These are phyloP conservation scores for Zanthoxylum bungeanum DNA, from an alignment of 345 rosid species.

Conservation along the genomic window DNA sequence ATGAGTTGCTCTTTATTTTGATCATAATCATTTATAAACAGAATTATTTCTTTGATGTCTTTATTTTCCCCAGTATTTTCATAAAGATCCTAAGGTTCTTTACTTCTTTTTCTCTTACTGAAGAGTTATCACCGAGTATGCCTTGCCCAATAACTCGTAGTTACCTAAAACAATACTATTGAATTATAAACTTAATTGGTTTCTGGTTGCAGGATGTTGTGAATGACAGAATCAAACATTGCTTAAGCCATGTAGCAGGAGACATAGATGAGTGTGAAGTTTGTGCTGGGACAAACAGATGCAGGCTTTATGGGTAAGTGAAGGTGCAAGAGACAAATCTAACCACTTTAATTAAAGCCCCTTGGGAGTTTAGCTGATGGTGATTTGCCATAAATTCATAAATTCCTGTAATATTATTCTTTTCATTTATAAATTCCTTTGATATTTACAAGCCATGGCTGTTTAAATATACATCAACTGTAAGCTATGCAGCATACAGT, in stretches of 20 bases:
- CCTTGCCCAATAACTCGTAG: background rate
- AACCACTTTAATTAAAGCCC: background rate
- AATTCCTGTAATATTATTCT: too few relatives aligned
- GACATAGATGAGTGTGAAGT: constrained; percentile 68
- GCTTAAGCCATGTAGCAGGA: constrained; percentile 73
- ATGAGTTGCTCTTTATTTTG: background rate
- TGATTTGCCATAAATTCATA: background rate
- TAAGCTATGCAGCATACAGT: background rate
- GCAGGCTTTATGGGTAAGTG: constrained; percentile 54
- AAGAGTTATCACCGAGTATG: background rate
- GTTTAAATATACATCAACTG: background rate
- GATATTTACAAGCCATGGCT: too few relatives aligned
- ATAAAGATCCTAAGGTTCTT: background rate
- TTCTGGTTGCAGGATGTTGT: constrained; percentile 56
- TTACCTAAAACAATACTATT: background rate
- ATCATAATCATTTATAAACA: background rate
- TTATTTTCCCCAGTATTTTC: background rate
- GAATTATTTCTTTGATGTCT: background rate
- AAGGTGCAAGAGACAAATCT: background rate
- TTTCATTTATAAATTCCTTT: too few relatives aligned
- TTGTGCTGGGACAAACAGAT: constrained; percentile 81
- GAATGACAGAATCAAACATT: constrained; percentile 75
- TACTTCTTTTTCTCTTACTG: background rate
- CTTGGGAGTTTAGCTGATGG: background rate
- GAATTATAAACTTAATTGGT: background rate